Percentiles rank a stretch among this genome's conserved stretches.
Evolutionary conservation across 2,329 filamentous ascomycete species (phyloP).

Genomic region (Westerdykella ornata): DNA sequence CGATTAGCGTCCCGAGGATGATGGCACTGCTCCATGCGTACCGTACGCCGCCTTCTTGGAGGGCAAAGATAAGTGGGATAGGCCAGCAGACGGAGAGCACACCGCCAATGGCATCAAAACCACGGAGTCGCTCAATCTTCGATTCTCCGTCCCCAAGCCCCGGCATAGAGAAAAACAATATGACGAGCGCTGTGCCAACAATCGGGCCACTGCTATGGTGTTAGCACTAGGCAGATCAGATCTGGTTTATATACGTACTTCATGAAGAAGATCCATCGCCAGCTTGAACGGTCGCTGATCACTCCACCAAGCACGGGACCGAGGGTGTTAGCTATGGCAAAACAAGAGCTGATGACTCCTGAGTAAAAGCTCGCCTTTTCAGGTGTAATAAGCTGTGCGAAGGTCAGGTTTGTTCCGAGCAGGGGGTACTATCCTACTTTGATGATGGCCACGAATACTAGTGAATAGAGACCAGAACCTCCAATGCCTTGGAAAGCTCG

Average conservation of each 20-base stretch:
- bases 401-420: not conserved
- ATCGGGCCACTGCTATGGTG: constrained; percentile 18
- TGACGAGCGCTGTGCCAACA: constrained; percentile 14
- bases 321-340: constrained; percentile 39
- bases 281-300: constrained; percentile 38
- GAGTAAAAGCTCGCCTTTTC: constrained; percentile 33
- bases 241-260: constrained; percentile 32
- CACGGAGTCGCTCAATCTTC: constrained; percentile 19
- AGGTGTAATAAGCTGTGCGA: constrained; percentile 14
- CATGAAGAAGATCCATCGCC: constrained; percentile 46
- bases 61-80: constrained; percentile 27
- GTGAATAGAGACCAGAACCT: constrained; percentile 44
- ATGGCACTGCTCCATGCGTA: constrained; percentile 21
- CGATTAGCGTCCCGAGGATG: constrained; percentile 25
- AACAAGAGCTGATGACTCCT: constrained; percentile 32
- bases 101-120: constrained; percentile 25
- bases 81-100: constrained; percentile 27
- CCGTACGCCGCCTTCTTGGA: constrained; percentile 24
- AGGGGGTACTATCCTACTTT: constrained; percentile 5
- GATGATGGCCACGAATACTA: constrained; percentile 34
- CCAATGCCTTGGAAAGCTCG: constrained; percentile 43
- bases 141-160: constrained; percentile 20
- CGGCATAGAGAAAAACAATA: constrained; percentile 26
- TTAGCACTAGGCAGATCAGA: not conserved
- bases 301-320: constrained; percentile 43